Base-by-base conservation (phyloP, 768 basidiomycete species). In the Mycena albidolilacea region DNA sequence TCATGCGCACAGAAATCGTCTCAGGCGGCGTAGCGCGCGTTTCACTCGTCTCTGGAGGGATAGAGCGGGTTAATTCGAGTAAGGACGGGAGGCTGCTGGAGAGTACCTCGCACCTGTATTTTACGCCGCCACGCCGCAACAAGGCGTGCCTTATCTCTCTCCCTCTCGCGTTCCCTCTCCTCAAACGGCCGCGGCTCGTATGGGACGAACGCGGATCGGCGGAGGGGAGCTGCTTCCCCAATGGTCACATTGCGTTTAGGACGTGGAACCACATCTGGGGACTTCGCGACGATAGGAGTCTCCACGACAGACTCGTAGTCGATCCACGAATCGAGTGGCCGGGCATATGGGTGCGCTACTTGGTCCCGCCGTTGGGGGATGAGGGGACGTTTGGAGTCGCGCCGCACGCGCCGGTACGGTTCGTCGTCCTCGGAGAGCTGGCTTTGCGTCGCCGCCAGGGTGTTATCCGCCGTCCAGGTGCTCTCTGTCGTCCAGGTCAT, bases 221-320 rank as follows among this genome's bases (percentile, higher is more conserved):
- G 55, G n/a, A 48, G 38, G 11, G 63, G 41, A 1, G 44, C 7
- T 8, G 19, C 39, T 1, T 19, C 54, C 23, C 46, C 57, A 37
- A 39, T 23, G 10, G 58, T 39, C 9, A 44, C 58, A 10, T 38
- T 10, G 48, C 67, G 60, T 23, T 62, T 62, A 23, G 30, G 67
- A 15, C 10, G 8, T 8, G 21, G 19, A 2, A 12, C 9, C 17
- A 37, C n/a, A 8, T 39, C 39, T 0, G 21, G 55, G 5, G 55
- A 12, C 6, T 21, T 57, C 6, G 38, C n/a, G 7, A 37, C 21
- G 11, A 38, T 35, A 10, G 70, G 58, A 12, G 57, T 54, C n/a
- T 54, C 71, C 14, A 21, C 52, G n/a, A 72, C 46, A 7, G 71
- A 67, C 35, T 72, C 65, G 19, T 67, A 65, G 55, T 72, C 71